Evolutionary conservation across 176 grass and related monocot genomes (phyloP), one percentile per base, ranked within the genome.

Genomic region (Themeda triandra): DNA sequence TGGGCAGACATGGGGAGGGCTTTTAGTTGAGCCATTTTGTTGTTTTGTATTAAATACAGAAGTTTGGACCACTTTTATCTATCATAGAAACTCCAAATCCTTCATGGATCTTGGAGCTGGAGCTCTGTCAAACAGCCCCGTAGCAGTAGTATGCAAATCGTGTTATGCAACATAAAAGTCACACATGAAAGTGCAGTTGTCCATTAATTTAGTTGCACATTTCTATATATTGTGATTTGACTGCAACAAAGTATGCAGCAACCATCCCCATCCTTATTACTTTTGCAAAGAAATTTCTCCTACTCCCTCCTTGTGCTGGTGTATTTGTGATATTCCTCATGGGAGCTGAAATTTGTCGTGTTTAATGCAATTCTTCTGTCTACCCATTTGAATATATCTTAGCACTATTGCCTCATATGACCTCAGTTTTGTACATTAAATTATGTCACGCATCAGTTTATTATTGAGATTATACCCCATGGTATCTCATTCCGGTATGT

Each of bases 401-500:
- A 49, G 33, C 36, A 76, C 13, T 63, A 25, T 62, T 45, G 8
- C 30, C 51, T 62, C 37, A 63, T 80, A 13, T 62, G 37, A 75
- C 30, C 46, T 89, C 29, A 69, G 6, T 59, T 59, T 59, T 60
- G 58, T 60, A 27, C 10, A 60, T 60, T 0, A 25, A 25, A 60
- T 60, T 60, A 0, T 60, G 1, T 60, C 56, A 86, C 23, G 56
- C 23, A 60, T 59, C 9, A 4, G 23, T 79, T 85, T 77, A 29
- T 59, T 86, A 53, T 31, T n/a, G 4, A 79, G 68, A 85, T 75
- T 32, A 83, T 78, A 65, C 73, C 54, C 2, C 33, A 75, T 80
- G 60, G 11, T 75, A 37, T 31, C 40, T 70, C 13, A 30, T 40
- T 68, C 53, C 8, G 28, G 54, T 66, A 69, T 49, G 27, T 66